These are phyloP conservation scores for Ceratobasidium papillatum DNA, from an alignment of 1,284 basidiomycete genomes.

Conservation along the genomic window DNA sequence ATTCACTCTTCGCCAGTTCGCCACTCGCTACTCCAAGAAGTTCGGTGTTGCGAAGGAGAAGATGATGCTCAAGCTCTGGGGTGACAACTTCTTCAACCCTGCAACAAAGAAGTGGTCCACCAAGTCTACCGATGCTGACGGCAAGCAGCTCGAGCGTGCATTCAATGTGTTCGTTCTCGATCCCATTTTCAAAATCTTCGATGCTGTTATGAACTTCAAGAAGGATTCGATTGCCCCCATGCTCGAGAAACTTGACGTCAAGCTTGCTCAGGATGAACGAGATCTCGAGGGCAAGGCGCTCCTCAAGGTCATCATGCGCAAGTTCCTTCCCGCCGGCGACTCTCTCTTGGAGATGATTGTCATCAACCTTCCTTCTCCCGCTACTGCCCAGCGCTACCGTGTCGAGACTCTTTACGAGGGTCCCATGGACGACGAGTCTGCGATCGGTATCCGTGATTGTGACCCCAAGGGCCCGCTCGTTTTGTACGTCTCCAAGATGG, in stretches of 20 bases:
- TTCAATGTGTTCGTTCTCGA: constrained; percentile 98
- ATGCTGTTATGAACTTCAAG: constrained; percentile 99
- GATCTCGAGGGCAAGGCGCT: constrained; percentile 97
- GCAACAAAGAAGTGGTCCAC: constrained; percentile 97
- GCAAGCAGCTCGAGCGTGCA: constrained; percentile 89
- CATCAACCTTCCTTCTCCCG: constrained; percentile 97
- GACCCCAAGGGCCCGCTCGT: constrained; percentile 97
- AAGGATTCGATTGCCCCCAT: constrained; percentile 88
- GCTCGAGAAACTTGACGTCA: constrained; percentile 97
- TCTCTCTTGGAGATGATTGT: constrained; percentile 99
- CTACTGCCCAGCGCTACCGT: constrained; percentile 97
- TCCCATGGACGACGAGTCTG: constrained; percentile 99
- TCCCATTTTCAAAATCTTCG: constrained; percentile 99
- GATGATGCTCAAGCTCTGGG: constrained; percentile 99
- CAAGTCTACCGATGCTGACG: constrained; percentile 78
- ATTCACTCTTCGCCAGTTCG: constrained; percentile 99
- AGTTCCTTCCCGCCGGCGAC: constrained; percentile 99
- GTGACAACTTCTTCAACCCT: constrained; percentile 99
- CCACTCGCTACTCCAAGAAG: constrained; percentile 95
- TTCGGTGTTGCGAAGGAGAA: constrained; percentile 99
- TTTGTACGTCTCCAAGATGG: constrained; percentile 99
- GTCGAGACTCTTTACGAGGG: constrained; percentile 99
- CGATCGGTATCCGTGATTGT: constrained; percentile 98
- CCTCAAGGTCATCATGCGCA: constrained; percentile 99
- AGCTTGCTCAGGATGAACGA: constrained; percentile 88